Evolutionary conservation across 2,329 filamentous ascomycete genomes (phyloP).

Genomic region (Pseudocercospora pini-densiflorae): DNA sequence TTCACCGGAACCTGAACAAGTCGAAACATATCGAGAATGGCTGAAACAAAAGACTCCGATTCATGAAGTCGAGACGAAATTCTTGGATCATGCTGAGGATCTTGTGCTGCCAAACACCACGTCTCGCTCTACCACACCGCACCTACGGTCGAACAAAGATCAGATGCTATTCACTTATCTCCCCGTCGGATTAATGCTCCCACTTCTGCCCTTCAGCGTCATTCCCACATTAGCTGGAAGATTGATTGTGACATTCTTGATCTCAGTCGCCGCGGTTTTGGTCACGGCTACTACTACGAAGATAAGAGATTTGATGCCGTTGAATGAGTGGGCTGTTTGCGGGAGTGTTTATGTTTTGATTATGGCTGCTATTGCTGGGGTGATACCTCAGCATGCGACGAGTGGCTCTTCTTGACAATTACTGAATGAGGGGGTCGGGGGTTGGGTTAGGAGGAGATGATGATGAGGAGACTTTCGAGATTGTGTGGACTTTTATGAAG

Average conservation of each 20-base stretch:
- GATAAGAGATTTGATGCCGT: constrained; percentile 42
- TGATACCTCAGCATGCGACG: constrained; percentile 21
- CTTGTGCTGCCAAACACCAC: constrained; percentile 57
- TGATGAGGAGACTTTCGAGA: neutral
- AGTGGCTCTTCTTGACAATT: neutral
- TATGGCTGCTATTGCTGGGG: constrained; percentile 42
- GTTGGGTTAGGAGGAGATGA: neutral
- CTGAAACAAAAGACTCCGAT: constrained; percentile 61
- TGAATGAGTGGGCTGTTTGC: constrained; percentile 46
- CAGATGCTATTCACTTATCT: constrained; percentile 33
- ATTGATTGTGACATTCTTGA: constrained; percentile 45
- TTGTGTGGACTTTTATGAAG: neutral
- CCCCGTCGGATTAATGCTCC: constrained; percentile 45
- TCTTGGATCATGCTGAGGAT: constrained; percentile 59
- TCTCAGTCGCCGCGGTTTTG: constrained; percentile 43
- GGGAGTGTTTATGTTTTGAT: constrained; percentile 47
- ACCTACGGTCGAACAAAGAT: neutral
- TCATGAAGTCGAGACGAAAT: constrained; percentile 62
- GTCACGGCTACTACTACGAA: constrained; percentile 39
- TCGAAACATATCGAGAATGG: constrained; percentile 60
- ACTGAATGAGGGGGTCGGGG: neutral
- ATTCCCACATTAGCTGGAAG: constrained; percentile 48
- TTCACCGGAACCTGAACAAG: constrained; percentile 56
- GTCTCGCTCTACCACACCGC: no score
- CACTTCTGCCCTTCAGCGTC: constrained; percentile 49